These are phyloP conservation scores for Warburgia ugandensis DNA, from an alignment of 164 flowering plant species.

Conservation along the genomic window DNA sequence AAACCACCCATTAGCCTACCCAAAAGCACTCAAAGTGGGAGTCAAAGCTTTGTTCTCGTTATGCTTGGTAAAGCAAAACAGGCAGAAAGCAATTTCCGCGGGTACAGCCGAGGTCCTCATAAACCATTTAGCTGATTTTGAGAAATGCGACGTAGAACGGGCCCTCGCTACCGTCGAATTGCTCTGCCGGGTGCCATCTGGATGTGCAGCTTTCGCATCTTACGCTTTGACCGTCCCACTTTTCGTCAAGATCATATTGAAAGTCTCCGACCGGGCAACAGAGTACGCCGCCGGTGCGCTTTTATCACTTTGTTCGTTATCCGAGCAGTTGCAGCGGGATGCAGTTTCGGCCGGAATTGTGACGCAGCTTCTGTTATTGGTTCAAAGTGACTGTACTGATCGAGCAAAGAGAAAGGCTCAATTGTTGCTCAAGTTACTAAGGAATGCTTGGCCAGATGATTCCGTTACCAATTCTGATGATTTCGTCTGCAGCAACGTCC, in stretches of 20 bases:
- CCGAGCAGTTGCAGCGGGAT: constrained; percentile 54
- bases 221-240: constrained; percentile 76
- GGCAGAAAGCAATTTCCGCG: constrained; percentile 58
- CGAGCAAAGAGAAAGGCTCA: constrained; percentile 91
- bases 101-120: constrained; percentile 66
- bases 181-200: constrained; percentile 59
- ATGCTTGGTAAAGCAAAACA: constrained; percentile 61
- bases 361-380: constrained; percentile 75
- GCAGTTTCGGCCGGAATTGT: constrained; percentile 74
- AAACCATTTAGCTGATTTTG: constrained; percentile 58
- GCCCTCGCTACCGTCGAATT: constrained; percentile 89
- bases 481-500: constrained; percentile 61
- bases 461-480: constrained; percentile 62
- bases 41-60: constrained; percentile 69
- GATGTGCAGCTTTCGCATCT: constrained; percentile 57
- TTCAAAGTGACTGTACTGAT: constrained; percentile 91
- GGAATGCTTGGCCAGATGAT: constrained; percentile 78
- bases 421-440: constrained; percentile 61
- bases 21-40: constrained; percentile 58
- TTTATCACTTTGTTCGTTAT: constrained; percentile 55
- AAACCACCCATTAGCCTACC: constrained; percentile 29
- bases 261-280: constrained; percentile 82
- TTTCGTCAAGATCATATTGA: constrained; percentile 64
- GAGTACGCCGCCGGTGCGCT: constrained; percentile 91
- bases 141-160: constrained; percentile 77